Evolutionary conservation across 306 rosid species (phyloP).

Genomic region (Lathyrus oleraceus): DNA sequence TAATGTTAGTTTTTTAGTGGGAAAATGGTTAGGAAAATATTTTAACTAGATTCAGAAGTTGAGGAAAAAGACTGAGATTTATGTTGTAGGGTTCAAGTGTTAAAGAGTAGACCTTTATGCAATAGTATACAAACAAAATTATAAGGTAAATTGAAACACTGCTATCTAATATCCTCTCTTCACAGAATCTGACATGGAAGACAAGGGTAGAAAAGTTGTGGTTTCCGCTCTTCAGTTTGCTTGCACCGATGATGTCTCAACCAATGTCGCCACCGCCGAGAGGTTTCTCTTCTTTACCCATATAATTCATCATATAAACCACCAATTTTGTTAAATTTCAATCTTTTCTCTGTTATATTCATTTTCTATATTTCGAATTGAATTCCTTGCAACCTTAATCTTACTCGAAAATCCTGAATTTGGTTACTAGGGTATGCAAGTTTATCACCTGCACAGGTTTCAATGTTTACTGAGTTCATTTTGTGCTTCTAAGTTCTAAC

Average conservation of each 20-base stretch:
- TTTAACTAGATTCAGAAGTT: constrained; percentile 11
- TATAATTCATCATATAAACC: too few species aligned
- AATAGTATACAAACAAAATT: neutral
- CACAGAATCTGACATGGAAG: neutral
- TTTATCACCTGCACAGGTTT: too few species aligned
- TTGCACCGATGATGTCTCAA: constrained; percentile 73
- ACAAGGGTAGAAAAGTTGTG: constrained; percentile 48
- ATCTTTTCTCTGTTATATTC: neutral
- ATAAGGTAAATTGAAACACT: too few species aligned
- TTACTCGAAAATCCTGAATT: too few species aligned
- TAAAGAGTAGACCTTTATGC: neutral
- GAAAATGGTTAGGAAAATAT: neutral
- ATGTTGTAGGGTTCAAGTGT: constrained; percentile 2
- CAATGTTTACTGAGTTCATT: too few species aligned
- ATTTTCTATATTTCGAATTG: constrained; percentile 2
- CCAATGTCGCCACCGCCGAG: constrained; percentile 75
- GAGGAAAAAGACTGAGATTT: neutral
- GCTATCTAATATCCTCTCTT: too few species aligned
- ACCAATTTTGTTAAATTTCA: too few species aligned
- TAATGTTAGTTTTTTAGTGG: too few species aligned
- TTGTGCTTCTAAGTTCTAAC: too few species aligned
- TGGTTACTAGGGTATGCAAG: too few species aligned
- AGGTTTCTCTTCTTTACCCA: constrained; percentile 42
- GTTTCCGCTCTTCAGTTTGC: constrained; percentile 88
- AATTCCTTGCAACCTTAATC: constrained; percentile 9